Evolutionary conservation across 2,329 filamentous ascomycete species (phyloP), one percentile per base, ranked within the genome.

Genomic region (Leptographium lundbergii): DNA sequence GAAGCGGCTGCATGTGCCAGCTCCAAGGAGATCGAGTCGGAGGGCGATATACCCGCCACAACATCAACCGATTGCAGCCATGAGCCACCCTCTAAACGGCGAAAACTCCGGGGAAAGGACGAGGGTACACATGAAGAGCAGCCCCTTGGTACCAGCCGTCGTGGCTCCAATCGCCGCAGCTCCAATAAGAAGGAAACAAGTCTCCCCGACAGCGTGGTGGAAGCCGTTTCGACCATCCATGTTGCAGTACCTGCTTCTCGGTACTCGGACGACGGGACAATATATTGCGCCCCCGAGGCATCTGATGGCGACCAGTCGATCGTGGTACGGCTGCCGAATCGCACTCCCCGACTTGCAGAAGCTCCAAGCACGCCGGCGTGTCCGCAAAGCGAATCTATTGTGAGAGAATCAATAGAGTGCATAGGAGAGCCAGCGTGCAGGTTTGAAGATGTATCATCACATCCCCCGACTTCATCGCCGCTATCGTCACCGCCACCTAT

Each of bases 401-500:
- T 19, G 22, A 19, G 29, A 9, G 52, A 55, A n/a, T 55, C 57
- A 4, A 59, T 57, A 6, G 48, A 57, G 29, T 66, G 50, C 67
- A 61, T 54, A 66, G 59, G 48, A 57, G 60, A 2, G 61, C 59
- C 27, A 39, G 61, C 13, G 56, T 59, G 6, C 14, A 65, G 66
- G 10, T 61, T 63, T 9, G 42, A 45, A 56, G 64, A 7, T 59
- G 6, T 39, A 63, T 14, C 27, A n/a, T 25, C 27, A 5, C 59
- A 27, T 56, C 60, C 51, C 60, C 57, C 25, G 1, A 75, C 72
- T 67, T 82, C 80, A 0, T 82, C 81, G 1, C 81, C 81, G 0
- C 70, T 83, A 14, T 83, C 81, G 0, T 83, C 81, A 1, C 81
- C 81, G 0, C 80, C 80, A 1, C 75, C 76, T 0, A 66, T 74